Conservation (phyloP, 1,284 basidiomycete species). For the Malassezia furfur region DNA sequence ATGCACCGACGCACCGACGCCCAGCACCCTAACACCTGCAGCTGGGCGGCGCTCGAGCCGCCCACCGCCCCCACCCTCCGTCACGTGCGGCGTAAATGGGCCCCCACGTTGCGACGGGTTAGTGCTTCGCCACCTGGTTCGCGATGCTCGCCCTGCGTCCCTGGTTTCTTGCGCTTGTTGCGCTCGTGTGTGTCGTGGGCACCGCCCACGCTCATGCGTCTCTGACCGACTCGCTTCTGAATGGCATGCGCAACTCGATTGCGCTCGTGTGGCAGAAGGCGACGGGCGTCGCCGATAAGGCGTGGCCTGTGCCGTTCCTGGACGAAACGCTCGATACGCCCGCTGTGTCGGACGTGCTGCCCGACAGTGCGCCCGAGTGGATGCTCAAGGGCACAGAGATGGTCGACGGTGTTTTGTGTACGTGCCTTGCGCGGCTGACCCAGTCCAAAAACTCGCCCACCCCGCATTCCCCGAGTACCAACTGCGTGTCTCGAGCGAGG, state of each 20-base stretch:
- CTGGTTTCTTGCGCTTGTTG: background rate
- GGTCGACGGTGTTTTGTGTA: conserved; percentile 6
- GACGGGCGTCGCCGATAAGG: background rate
- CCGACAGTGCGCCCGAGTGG: background rate
- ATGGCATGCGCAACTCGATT: background rate
- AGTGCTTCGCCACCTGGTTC: background rate
- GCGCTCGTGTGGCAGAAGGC: background rate
- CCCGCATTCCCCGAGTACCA: conserved; percentile 62
- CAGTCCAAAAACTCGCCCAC: conserved; percentile 67
- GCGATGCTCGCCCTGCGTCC: background rate
- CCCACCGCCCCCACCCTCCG: too few species aligned
- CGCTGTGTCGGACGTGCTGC: background rate
- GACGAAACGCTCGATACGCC: background rate
- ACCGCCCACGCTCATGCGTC: background rate
- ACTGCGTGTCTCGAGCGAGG: conserved; percentile 56
- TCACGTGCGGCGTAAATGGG: too few species aligned
- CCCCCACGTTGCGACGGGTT: too few species aligned
- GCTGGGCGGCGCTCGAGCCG: too few species aligned
- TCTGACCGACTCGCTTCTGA: background rate
- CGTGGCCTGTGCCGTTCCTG: background rate
- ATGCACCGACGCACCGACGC: too few species aligned
- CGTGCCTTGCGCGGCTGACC: background rate
- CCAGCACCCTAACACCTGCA: too few species aligned
- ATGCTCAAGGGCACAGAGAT: conserved; percentile 1
- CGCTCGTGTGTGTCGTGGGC: background rate